These are phyloP conservation scores for Tolypocladium guangdongense DNA, from an alignment of 2,329 filamentous ascomycete genomes.

Conservation along the genomic window DNA sequence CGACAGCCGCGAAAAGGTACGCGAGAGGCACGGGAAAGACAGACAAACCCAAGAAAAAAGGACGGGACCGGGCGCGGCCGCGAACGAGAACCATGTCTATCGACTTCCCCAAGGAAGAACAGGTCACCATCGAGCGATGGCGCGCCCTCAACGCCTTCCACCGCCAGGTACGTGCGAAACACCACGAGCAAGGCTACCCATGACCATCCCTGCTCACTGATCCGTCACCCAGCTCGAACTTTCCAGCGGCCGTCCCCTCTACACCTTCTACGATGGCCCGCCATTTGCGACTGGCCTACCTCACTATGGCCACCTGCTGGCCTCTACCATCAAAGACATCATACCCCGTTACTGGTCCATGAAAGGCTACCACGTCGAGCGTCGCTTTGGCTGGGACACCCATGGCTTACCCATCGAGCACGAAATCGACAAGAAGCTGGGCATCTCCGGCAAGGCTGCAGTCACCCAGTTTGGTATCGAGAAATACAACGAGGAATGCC, in stretches of 20 bases:
- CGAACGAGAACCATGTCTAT: slow-evolving; percentile 54
- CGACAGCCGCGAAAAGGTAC: not conserved
- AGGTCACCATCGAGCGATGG: slow-evolving; percentile 75
- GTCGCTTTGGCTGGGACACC: slow-evolving; percentile 89
- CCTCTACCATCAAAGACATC: slow-evolving; percentile 94
- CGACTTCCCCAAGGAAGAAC: slow-evolving; percentile 87
- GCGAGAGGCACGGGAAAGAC: no score
- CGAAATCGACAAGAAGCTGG: slow-evolving; percentile 93
- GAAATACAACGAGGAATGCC: slow-evolving; percentile 86
- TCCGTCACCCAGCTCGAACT: slow-evolving; percentile 49
- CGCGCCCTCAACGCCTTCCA: slow-evolving; percentile 86
- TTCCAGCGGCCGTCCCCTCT: slow-evolving; percentile 69
- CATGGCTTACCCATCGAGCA: slow-evolving; percentile 93
- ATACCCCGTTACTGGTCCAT: slow-evolving; percentile 96
- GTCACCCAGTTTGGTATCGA: slow-evolving; percentile 78
- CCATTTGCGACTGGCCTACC: slow-evolving; percentile 64
- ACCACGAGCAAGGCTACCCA: not conserved
- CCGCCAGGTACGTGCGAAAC: slow-evolving; percentile 48
- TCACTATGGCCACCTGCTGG: slow-evolving; percentile 64
- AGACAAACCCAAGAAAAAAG: not conserved
- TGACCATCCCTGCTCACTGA: not conserved
- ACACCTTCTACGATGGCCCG: slow-evolving; percentile 90
- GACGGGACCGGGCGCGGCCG: not conserved
- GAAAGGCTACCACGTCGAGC: slow-evolving; percentile 88
- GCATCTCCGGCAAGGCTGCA: slow-evolving; percentile 77